Percentiles rank a stretch among this genome's conserved stretches.
phyloP scores from a whole-genome alignment of 768 basidiomycete genomes.

The Lyophyllum semitale region DNA sequence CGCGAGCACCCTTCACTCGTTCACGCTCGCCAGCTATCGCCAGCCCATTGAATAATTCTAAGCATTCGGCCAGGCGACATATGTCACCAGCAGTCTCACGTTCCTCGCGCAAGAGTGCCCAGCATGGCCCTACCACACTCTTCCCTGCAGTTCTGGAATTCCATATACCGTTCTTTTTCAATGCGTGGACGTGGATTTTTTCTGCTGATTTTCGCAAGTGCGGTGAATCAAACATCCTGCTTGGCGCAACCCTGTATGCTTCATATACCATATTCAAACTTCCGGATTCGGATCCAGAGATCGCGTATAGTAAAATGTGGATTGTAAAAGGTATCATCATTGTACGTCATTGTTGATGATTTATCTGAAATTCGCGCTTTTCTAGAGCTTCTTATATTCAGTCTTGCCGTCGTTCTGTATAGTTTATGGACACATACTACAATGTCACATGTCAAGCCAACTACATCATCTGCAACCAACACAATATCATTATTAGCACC shows the following conservation, averaged over 20 bases:
- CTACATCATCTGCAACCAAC: conserved; percentile 14
- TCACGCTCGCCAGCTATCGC: conserved; percentile 65
- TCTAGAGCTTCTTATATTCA: conserved; percentile 61
- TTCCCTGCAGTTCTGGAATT: conserved; percentile 53
- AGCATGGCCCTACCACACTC: conserved; percentile 30
- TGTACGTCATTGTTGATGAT: conserved; percentile 1
- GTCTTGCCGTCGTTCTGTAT: conserved; percentile 58
- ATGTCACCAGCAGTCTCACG: conserved; percentile 45
- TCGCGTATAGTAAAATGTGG: conserved; percentile 39
- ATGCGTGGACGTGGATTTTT: conserved; percentile 43
- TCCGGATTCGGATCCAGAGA: conserved; percentile 22
- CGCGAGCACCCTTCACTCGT: conserved; percentile 61
- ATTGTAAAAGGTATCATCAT: conserved; percentile 50
- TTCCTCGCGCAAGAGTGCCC: conserved; percentile 38
- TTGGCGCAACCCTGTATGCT: conserved; percentile 62
- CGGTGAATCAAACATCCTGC: conserved; percentile 64
- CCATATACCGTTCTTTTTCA: conserved; percentile 44
- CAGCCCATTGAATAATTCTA: conserved; percentile 32
- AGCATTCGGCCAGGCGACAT: conserved; percentile 29
- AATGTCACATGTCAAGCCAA: conserved; percentile 24
- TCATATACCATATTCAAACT: conserved; percentile 48
- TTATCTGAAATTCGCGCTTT: conserved; percentile 6
- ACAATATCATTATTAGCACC: conserved; percentile 22
- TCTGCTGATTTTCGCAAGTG: conserved; percentile 63
- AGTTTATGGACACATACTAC: conserved; percentile 61